These are phyloP conservation scores for Letharia lupina DNA, from an alignment of 495 filamentous ascomycete species.

Conservation along the genomic window DNA sequence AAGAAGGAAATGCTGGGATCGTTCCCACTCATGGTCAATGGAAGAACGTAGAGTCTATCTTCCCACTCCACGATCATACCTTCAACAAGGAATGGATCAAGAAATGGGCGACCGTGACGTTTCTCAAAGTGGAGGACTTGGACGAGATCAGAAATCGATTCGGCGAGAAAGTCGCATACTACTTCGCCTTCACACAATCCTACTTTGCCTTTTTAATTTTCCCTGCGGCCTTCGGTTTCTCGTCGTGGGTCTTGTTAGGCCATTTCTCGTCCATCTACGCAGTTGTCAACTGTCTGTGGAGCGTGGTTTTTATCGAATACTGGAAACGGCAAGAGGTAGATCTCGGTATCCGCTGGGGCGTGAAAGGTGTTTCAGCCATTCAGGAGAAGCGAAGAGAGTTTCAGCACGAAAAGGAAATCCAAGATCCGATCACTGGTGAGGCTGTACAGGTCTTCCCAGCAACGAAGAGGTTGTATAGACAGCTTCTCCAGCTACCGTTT, in stretches of 20 bases:
- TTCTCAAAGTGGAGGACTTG: conserved; percentile 67
- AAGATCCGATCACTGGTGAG: conserved; percentile 82
- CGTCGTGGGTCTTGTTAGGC: conserved; percentile 73
- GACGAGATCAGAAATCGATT: conserved; percentile 79
- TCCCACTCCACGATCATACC: conserved; percentile 77
- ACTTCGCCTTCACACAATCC: conserved; percentile 90
- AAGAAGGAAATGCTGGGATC: conserved; percentile 85
- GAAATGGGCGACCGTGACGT: conserved; percentile 75
- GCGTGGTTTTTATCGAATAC: conserved; percentile 85
- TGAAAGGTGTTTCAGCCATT: conserved; percentile 76
- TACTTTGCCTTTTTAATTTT: conserved; percentile 84
- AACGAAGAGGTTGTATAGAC: conserved; percentile 64
- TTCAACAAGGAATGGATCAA: conserved; percentile 91
- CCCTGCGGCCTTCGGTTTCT: conserved; percentile 74
- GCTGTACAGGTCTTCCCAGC: conserved; percentile 67
- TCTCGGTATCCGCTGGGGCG: conserved; percentile 84
- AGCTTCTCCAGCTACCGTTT: conserved; percentile 84
- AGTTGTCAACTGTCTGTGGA: conserved; percentile 75
- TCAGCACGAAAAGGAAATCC: conserved; percentile 60
- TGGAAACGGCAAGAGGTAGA: conserved; percentile 95
- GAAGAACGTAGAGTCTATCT: conserved; percentile 76
- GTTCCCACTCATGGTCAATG: conserved; percentile 74
- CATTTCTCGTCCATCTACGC: conserved; percentile 80
- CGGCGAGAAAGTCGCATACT: conserved; percentile 90
- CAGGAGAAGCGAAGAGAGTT: conserved; percentile 71